These are phyloP conservation scores for Sporothrix variecibatus DNA, from an alignment of 2,329 filamentous ascomycete species.

Conservation along the genomic window DNA sequence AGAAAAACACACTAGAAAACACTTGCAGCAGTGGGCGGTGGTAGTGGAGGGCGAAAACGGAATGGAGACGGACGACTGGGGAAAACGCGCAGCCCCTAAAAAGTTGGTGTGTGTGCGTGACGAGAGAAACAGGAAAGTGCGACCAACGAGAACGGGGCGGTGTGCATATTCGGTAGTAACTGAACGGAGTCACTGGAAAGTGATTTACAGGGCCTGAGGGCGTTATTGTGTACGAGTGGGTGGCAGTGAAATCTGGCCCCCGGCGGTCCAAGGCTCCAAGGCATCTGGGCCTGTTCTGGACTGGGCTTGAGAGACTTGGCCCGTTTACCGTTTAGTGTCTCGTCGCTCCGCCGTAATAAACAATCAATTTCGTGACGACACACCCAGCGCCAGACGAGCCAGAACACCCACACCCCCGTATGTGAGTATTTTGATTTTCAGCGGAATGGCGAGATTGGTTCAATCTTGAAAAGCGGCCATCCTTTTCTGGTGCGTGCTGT, in stretches of 20 bases:
- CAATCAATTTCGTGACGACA: slow-evolving; percentile 7
- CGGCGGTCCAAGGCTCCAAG: neutral
- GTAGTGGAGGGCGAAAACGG: slow-evolving; percentile 24
- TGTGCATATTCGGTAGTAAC: neutral
- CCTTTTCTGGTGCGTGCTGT: neutral
- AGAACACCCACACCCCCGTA: neutral
- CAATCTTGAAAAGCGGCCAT: neutral
- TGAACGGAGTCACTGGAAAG: neutral
- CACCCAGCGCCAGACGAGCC: neutral
- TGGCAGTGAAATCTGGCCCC: slow-evolving; percentile 1
- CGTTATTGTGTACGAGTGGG: neutral
- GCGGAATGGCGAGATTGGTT: neutral
- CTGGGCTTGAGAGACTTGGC: neutral
- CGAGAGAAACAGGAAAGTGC: slow-evolving; percentile 5
- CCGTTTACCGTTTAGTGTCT: neutral
- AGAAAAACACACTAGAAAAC: slow-evolving; percentile 20
- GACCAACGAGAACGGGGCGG: slow-evolving; percentile 4
- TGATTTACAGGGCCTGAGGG: neutral
- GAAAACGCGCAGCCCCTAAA: slow-evolving; percentile 3
- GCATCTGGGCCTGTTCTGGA: slow-evolving; percentile 1
- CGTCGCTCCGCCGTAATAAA: slow-evolving; percentile 13
- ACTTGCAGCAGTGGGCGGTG: slow-evolving; percentile 10
- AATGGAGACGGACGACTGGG: slow-evolving; percentile 10
- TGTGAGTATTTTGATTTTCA: neutral
- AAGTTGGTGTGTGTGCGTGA: slow-evolving; percentile 17